Evolutionary conservation across 441 rosid species (phyloP), one percentile per base, ranked within the genome.

Genomic region (Breynia disticha): DNA sequence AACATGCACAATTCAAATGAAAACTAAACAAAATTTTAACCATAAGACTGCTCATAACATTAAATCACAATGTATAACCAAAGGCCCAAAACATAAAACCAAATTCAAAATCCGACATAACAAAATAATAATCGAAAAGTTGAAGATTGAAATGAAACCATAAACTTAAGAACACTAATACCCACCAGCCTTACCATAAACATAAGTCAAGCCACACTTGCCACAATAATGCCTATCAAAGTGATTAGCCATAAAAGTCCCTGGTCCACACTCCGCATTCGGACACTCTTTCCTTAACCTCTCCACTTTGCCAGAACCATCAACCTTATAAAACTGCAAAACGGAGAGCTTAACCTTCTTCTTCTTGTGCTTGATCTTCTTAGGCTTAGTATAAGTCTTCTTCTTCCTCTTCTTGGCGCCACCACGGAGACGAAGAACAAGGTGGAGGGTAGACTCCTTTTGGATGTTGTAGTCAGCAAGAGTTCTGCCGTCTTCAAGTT

Each of bases 381-480:
- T 84, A 0, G 96, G 96, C 70, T 87, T 87, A 2, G 96, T 87
- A 82, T 80, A 85, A 4, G 88, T 81, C 90, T 87, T 85, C 96
- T 87, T 87, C 96, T 87, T 87, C 55, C 94, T 73, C 83, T 85
- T 87, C 79, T 87, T 84, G 0, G 94, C 96, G 16, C 96, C 96
- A 5, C 96, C 96, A 14, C 94, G 80, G 58, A 82, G 81, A 11
- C 95, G 84, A 41, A 87, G 93, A 2, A 87, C 96, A 2, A 87
- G 71, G 67, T 87, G 96, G 7, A 84, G 93, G 10, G 93, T 82
- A 6, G 93, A 87, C 53, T 86, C 95, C 84, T 86, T 86, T 75
- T 86, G 95, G 69, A 84, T 87, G 71, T 84, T 84, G 75, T 84
- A 87, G 72, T 87, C 94, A 10, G 94, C 96, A 50, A 87, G 82